Evolutionary conservation across 352 stramenopile genomes (phyloP), one percentile per base, ranked within the genome.

Genomic region (Phytophthora lateralis): DNA sequence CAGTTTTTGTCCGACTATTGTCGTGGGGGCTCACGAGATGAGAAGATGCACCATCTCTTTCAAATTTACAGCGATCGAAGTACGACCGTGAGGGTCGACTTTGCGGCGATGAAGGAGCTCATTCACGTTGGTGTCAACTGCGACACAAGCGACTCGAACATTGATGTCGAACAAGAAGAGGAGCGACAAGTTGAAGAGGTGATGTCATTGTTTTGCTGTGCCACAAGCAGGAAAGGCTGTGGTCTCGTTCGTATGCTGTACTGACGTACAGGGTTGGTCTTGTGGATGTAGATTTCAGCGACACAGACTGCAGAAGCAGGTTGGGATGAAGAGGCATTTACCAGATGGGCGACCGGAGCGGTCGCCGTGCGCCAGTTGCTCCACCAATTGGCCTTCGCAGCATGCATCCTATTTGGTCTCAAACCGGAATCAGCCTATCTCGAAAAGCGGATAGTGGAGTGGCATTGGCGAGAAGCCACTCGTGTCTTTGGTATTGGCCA

Each of bases 1-100:
- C 66, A 82, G 32, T 85, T 96, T 32, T 55, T 94, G 15, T 93
- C 87, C 8, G 63, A 91, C 29, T 90, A 86, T 43, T 92, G 80
- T 45, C 73, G 85, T n/a, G 83, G 79, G 38, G 17, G 26, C 9
- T 77, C 71, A 7, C 60, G 18, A 7, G 61, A 83, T 3, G 51
- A 73, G 12, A 82, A 80, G 60, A 48, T 85, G 60, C 49, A 52
- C 17, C 43, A 81, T 51, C 30, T 96, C 2, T 92, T 93, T 56
- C 55, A 71, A 14, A 73, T 95, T 37, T 90, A 83, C 52, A 76
- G 74, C 53, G 63, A 78, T 38, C 42, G 39, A 20, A 69, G 35
- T 15, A 73, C 64, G 11, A 73, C 48, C 0, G 65, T 51, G 37
- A 51, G 48, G 12, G 76, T 90, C 11, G 69, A 74, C 4, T 72